Evolutionary conservation across 2,329 filamentous ascomycete species (phyloP), one percentile per base, ranked within the genome.

Genomic region (Phialocephala subalpina): DNA sequence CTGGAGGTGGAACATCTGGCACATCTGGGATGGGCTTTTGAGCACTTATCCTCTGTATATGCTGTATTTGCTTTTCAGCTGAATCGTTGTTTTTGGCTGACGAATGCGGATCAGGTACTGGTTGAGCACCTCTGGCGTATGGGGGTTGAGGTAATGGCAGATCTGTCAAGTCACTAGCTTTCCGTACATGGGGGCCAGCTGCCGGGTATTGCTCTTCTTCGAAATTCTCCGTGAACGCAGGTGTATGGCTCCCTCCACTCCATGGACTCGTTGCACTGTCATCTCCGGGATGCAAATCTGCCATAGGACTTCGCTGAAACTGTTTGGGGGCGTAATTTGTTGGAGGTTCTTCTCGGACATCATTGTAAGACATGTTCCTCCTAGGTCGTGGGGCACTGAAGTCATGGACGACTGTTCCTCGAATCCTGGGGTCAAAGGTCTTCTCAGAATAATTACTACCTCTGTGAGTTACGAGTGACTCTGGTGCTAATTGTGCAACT

Each of bases 361-460:
- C 73, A 59, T 65, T 70, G 33, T 69, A 78, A 27, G 79, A 77
- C 3, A 80, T 68, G 33, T 79, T 76, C 55, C 77, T 82, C 67
- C 80, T 82, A 27, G 81, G 60, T 58, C 87, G 80, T 1, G 87
- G 88, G 0, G 86, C 87, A 72, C 87, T 90, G 72, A 90, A 91
- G 75, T 88, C 89, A 74, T 91, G 89, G 58, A 90, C 83, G 56
- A 83, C 81, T 8, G 86, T 91, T 58, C 86, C 89, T 72, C 83
- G 83, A 69, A 91, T 91, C 11, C 87, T 82, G 20, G 88, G 88
- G 71, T 90, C 88, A 70, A 90, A 89, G 74, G 25, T 78, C 77
- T 55, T 78, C 77, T 55, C 78, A 70, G 33, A 82, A 71, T 57
- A 67, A 59, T 60, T 71, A 25, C 64, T 70, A 65, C 63, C 70